These are phyloP conservation scores for Trichoderma asperellum DNA, from an alignment of 2,329 filamentous ascomycete species.

Conservation along the genomic window DNA sequence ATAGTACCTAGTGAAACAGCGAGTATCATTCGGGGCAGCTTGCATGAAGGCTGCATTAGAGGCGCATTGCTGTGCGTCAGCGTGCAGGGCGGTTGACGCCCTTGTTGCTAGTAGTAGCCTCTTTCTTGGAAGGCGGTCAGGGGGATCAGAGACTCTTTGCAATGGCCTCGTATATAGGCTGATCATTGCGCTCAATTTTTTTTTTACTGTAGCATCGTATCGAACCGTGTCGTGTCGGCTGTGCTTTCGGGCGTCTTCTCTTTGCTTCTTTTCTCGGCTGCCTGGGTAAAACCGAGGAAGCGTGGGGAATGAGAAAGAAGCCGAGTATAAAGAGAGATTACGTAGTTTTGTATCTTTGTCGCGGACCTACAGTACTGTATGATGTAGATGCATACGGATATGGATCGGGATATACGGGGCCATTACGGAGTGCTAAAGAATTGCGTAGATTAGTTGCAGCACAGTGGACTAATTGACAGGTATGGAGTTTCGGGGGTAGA, in stretches of 20 bases:
- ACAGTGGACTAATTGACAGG: not conserved
- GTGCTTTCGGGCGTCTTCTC: too few species aligned
- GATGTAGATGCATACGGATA: not conserved
- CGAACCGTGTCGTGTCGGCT: too few species aligned
- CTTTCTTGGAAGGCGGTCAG: conserved; percentile 19
- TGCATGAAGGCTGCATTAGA: conserved; percentile 18
- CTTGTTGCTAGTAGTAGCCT: not conserved
- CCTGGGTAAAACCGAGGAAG: not conserved
- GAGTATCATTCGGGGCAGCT: conserved; percentile 11
- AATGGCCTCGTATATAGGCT: not conserved
- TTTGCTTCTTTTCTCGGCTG: too few species aligned
- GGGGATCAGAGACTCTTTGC: not conserved
- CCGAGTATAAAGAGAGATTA: not conserved
- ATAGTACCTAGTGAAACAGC: not conserved
- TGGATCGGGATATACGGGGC: not conserved
- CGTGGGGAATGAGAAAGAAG: not conserved
- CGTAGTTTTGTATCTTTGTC: not conserved
- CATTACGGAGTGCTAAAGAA: not conserved
- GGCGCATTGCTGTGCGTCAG: conserved; percentile 25
- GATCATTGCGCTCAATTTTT: not conserved
- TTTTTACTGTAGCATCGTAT: too few species aligned
- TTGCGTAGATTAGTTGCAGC: too few species aligned
- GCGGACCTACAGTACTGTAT: not conserved
- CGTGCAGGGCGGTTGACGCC: conserved; percentile 9
- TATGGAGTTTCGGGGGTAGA: not conserved